Evolutionary conservation across 2,329 filamentous ascomycete species (phyloP).

Genomic region (Aspergillus flavus): DNA sequence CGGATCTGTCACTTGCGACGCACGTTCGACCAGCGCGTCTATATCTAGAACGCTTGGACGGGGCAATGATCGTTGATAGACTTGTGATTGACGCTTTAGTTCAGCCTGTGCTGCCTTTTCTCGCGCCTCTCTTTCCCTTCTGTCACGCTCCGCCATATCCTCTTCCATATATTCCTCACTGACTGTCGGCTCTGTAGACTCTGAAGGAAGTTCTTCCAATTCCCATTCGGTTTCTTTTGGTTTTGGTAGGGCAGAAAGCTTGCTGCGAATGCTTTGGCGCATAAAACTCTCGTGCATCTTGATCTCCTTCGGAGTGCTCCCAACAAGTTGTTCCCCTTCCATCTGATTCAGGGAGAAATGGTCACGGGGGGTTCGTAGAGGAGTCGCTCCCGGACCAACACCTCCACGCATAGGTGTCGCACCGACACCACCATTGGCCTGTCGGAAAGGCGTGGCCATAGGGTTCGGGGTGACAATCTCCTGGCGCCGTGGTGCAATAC

Average conservation of each 20-base stretch:
- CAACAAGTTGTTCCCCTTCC: conserved; percentile 66
- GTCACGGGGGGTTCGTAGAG: conserved; percentile 85
- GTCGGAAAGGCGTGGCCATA: conserved; percentile 82
- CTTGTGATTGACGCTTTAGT: conserved; percentile 81
- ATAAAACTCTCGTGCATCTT: conserved; percentile 70
- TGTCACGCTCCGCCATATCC: conserved; percentile 74
- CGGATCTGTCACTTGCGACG: conserved; percentile 62
- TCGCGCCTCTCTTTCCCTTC: conserved; percentile 61
- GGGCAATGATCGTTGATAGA: conserved; percentile 83
- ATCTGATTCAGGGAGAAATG: conserved; percentile 80
- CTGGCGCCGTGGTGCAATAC: conserved; percentile 78
- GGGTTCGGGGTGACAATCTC: conserved; percentile 91
- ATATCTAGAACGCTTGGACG: conserved; percentile 75
- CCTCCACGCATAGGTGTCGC: conserved; percentile 66
- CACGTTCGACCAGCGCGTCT: conserved; percentile 65
- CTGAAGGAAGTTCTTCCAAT: conserved; percentile 80
- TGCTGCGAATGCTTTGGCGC: conserved; percentile 64
- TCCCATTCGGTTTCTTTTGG: conserved; percentile 96
- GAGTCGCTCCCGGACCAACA: conserved; percentile 73
- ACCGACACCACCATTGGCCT: conserved; percentile 64
- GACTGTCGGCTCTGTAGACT: conserved; percentile 63
- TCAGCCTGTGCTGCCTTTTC: conserved; percentile 71
- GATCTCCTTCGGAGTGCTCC: conserved; percentile 76
- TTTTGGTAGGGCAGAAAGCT: conserved; percentile 79
- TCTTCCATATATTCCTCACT: conserved; percentile 61